phyloP scores from a whole-genome alignment of 2,329 filamentous ascomycete species.

The Macrophomina phaseolina region DNA sequence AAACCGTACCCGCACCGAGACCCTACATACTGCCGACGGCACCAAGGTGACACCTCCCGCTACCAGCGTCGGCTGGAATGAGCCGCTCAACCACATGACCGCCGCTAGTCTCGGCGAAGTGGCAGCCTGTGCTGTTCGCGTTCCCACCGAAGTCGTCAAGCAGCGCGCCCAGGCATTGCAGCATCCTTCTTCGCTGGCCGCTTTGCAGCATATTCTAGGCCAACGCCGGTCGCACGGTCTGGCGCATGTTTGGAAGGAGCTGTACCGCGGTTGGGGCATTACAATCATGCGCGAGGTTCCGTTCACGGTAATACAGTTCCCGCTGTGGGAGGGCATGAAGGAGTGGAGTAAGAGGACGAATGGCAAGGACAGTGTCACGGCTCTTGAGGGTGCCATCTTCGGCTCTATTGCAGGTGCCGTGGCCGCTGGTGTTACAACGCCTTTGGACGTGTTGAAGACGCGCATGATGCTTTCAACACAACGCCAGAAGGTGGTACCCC shows the following conservation, averaged over 20 bases:
- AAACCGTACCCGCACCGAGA: constrained; percentile 14
- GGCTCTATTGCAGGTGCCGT: constrained; percentile 84
- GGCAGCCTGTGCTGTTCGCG: constrained; percentile 87
- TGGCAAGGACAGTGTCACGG: constrained; percentile 63
- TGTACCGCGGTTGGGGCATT: constrained; percentile 91
- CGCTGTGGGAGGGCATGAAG: constrained; percentile 95
- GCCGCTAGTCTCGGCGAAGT: constrained; percentile 88
- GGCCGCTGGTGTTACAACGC: constrained; percentile 87
- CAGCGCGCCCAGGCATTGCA: constrained; percentile 91
- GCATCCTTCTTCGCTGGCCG: constrained; percentile 71
- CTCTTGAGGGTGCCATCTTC: constrained; percentile 80
- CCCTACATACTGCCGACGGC: constrained; percentile 27
- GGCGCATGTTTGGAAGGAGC: constrained; percentile 72
- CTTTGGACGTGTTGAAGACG: constrained; percentile 95
- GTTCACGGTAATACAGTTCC: constrained; percentile 97
- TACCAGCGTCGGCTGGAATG: constrained; percentile 29
- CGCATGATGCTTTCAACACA: constrained; percentile 87
- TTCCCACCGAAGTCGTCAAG: constrained; percentile 97
- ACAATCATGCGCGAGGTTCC: constrained; percentile 96
- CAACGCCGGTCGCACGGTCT: constrained; percentile 49
- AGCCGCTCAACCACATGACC: constrained; percentile 71
- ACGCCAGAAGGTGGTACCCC: constrained; percentile 62
- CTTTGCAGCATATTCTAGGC: constrained; percentile 71
- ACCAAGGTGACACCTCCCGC: constrained; percentile 11
- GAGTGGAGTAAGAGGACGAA: constrained; percentile 58